Conservation (phyloP, 2,329 filamentous ascomycete species). For the Aphanocladium album region DNA sequence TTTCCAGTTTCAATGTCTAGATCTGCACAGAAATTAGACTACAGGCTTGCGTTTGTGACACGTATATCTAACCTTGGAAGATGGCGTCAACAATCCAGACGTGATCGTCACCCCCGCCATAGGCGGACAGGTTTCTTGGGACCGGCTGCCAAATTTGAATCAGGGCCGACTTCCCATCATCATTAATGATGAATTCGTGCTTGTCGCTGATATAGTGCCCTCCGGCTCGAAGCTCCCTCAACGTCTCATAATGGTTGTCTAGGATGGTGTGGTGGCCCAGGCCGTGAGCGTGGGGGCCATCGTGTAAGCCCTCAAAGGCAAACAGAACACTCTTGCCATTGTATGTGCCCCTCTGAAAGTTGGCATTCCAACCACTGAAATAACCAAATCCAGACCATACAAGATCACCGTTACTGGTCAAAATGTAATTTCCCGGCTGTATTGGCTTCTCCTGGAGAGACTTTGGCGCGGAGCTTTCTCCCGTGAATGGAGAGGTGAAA, state of each 20-base stretch:
- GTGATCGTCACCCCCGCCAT: constrained; percentile 42
- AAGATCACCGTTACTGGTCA: constrained; percentile 46
- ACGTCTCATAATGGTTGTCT: constrained; percentile 49
- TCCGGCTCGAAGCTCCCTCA: constrained; percentile 47
- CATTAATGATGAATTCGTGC: constrained; percentile 51
- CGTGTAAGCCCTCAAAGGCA: constrained; percentile 49
- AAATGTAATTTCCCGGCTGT: constrained; percentile 49
- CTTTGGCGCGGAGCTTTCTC: neutral
- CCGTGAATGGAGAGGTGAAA: neutral
- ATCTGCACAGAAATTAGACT: constrained; percentile 26
- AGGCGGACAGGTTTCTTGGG: constrained; percentile 38
- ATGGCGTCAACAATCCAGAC: constrained; percentile 53
- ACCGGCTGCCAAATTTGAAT: constrained; percentile 51
- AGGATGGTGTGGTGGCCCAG: constrained; percentile 50
- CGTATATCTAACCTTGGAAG: constrained; percentile 40
- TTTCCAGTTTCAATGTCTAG: constrained; percentile 45
- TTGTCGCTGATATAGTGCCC: constrained; percentile 47
- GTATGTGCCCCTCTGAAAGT: constrained; percentile 48
- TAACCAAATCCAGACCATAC: constrained; percentile 53
- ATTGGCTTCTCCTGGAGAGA: neutral
- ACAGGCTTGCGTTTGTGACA: neutral
- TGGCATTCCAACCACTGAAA: constrained; percentile 47
- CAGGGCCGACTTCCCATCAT: constrained; percentile 47
- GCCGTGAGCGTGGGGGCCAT: constrained; percentile 46
- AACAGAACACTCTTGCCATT: constrained; percentile 48